Percentiles rank a stretch among this genome's conserved stretches.
These are phyloP conservation scores for Magnolia sinica DNA, from an alignment of 164 flowering plant species.

Conservation along the genomic window DNA sequence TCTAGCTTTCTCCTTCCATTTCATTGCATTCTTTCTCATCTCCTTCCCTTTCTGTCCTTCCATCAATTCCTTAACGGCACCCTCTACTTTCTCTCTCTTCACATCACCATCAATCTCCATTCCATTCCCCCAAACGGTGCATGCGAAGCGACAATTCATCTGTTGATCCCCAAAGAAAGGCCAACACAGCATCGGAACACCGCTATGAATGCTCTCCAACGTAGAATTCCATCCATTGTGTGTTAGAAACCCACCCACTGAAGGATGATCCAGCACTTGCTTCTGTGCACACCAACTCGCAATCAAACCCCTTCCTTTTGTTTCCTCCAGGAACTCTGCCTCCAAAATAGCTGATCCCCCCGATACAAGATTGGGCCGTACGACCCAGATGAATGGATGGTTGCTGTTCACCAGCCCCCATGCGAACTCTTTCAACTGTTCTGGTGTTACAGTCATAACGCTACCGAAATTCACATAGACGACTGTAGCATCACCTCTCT, in stretches of 20 bases:
- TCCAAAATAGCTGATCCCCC: background rate
- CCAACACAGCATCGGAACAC: conserved; percentile 9
- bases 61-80: conserved; percentile 30
- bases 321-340: background rate
- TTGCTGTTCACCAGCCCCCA: conserved; percentile 6
- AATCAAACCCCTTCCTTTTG: background rate
- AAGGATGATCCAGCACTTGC: conserved; percentile 2
- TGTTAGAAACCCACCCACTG: background rate
- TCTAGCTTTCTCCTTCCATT: conserved; percentile 2
- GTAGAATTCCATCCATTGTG: conserved; percentile 3
- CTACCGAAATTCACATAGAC: conserved; percentile 39
- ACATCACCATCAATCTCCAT: conserved; percentile 25
- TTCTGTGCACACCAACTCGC: conserved; percentile 3
- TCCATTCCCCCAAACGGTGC: conserved; percentile 14
- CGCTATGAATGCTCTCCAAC: background rate
- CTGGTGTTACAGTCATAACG: conserved; percentile 14
- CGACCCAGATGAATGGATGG: background rate
- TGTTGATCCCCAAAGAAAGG: conserved; percentile 17
- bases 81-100: conserved; percentile 31
- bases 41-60: conserved; percentile 26
- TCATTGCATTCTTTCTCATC: background rate
- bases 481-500: conserved; percentile 19
- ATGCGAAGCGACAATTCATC: conserved; percentile 5
- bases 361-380: background rate
- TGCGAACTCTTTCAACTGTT: conserved; percentile 6